Evolutionary conservation across 2,329 filamentous ascomycete species (phyloP).

Genomic region (Sporothrix sp.): DNA sequence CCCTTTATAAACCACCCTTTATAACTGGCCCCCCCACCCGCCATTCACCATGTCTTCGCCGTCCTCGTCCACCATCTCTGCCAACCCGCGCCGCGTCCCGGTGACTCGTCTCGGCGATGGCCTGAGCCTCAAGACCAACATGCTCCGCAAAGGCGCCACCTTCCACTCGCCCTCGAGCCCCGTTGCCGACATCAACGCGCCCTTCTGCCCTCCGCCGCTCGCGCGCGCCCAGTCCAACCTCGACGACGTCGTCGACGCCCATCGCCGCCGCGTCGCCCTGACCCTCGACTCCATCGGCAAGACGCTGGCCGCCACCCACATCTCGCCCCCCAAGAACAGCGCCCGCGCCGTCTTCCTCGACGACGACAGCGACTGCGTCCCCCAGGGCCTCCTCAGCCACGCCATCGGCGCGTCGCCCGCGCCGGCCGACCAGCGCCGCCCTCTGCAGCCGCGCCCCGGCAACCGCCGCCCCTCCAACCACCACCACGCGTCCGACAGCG

Average conservation of each 20-base stretch:
- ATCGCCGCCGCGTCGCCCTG: constrained; percentile 57
- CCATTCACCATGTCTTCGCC: constrained; percentile 15
- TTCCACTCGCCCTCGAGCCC: constrained; percentile 44
- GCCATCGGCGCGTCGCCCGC: constrained; percentile 35
- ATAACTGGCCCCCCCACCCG: background rate
- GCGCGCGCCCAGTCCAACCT: constrained; percentile 60
- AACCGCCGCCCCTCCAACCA: constrained; percentile 42
- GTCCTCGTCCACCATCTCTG: constrained; percentile 19
- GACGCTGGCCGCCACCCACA: constrained; percentile 33
- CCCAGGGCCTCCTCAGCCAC: constrained; percentile 48
- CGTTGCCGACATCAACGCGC: constrained; percentile 23
- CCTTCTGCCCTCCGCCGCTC: constrained; percentile 41
- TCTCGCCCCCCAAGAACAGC: constrained; percentile 28
- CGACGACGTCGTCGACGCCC: constrained; percentile 62
- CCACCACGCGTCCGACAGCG: constrained; percentile 75
- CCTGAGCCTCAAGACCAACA: constrained; percentile 43
- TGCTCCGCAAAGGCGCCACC: constrained; percentile 62
- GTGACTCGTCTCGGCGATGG: constrained; percentile 36
- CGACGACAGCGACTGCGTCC: constrained; percentile 50
- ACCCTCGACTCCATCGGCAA: constrained; percentile 55
- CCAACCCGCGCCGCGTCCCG: constrained; percentile 33
- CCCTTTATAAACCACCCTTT: constrained; percentile 3
- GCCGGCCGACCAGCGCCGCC: constrained; percentile 35
- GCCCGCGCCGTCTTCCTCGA: constrained; percentile 31
- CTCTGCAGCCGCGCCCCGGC: constrained; percentile 40